phyloP scores from a whole-genome alignment of 768 basidiomycete genomes.

The Russula ochroleuca region DNA sequence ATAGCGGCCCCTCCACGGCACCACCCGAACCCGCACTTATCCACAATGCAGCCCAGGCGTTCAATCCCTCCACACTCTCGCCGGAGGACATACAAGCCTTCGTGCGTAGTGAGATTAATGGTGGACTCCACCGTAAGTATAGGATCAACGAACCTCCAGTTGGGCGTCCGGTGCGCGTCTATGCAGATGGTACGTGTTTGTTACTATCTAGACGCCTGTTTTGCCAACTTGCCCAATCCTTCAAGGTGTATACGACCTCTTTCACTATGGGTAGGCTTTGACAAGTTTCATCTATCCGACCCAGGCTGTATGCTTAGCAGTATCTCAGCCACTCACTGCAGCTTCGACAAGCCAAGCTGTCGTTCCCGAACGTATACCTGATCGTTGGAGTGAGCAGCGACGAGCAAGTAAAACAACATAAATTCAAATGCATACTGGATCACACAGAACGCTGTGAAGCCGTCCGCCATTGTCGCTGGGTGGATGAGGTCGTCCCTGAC shows the following conservation, averaged over 20 bases:
- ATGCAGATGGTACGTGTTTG: conserved; percentile 75
- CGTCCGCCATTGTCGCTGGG: conserved; percentile 96
- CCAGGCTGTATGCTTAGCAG: conserved; percentile 10
- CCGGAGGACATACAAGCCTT: conserved; percentile 76
- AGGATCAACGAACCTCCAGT: conserved; percentile 81
- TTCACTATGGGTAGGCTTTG: conserved; percentile 80
- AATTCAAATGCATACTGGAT: conserved; percentile 82
- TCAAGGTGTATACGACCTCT: conserved; percentile 90
- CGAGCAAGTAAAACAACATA: conserved; percentile 71
- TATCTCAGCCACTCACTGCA: conserved; percentile 83
- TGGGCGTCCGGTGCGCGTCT: conserved; percentile 79
- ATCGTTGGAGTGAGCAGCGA: conserved; percentile 93
- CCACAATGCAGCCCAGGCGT: conserved; percentile 33
- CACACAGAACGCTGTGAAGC: conserved; percentile 88
- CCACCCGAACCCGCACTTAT: conserved; percentile 29
- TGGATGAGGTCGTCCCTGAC: conserved; percentile 86
- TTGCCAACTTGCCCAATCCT: not conserved
- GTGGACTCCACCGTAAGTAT: conserved; percentile 61
- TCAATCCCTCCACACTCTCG: conserved; percentile 64
- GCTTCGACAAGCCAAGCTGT: conserved; percentile 92
- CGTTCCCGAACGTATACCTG: conserved; percentile 86
- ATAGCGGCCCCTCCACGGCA: conserved; percentile 7
- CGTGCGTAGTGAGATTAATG: conserved; percentile 70
- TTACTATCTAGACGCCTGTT: conserved; percentile 5
- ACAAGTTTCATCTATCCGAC: conserved; percentile 14